Evolutionary conservation across 306 rosid genomes (phyloP).

Genomic region (Lagenaria siceraria): DNA sequence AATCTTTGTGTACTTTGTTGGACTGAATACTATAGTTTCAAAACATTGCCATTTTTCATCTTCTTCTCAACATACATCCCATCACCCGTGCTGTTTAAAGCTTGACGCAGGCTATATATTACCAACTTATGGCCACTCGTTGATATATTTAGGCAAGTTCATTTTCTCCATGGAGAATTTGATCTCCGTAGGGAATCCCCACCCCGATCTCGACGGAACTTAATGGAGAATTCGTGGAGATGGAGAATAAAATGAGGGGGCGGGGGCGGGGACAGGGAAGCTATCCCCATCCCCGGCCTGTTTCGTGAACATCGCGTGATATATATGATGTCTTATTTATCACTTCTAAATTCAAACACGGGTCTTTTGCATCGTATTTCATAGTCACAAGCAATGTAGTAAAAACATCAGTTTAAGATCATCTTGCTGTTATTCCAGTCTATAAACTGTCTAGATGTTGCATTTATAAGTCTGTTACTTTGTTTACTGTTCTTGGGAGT

Average conservation of each 20-base stretch:
- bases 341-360: background rate
- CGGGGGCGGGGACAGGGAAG: too few relatives aligned
- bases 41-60: background rate
- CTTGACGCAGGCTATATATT: background rate
- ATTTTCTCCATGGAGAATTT: too few relatives aligned
- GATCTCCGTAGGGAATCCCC: too few relatives aligned
- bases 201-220: too few relatives aligned
- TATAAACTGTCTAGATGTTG: background rate
- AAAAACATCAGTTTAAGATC: background rate
- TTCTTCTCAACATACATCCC: background rate
- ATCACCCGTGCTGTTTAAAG: background rate
- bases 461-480: background rate
- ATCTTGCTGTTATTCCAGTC: background rate
- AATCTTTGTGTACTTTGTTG: background rate
- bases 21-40: background rate
- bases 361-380: background rate
- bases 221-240: too few relatives aligned
- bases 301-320: background rate
- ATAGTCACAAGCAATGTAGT: background rate
- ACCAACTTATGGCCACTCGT: background rate
- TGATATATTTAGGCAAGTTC: background rate
- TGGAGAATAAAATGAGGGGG: too few relatives aligned
- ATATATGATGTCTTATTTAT: background rate
- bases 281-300: too few relatives aligned
- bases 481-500: background rate